phyloP scores from a whole-genome alignment of 148 eudicot genomes.

The Diospyros lotus region DNA sequence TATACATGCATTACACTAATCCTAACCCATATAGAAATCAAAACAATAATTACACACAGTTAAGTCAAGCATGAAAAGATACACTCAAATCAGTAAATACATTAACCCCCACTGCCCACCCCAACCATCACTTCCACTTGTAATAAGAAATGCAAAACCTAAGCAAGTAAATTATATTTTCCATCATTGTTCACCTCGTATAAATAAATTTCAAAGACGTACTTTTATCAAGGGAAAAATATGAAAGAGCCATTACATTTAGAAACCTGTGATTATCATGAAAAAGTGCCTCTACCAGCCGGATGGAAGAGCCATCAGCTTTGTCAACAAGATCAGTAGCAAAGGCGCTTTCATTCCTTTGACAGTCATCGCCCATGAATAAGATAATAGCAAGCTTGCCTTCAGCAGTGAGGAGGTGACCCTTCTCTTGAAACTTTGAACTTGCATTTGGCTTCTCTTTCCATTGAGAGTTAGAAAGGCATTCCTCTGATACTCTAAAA shows the following conservation, averaged over 20 bases:
- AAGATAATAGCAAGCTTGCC: conserved; percentile 69
- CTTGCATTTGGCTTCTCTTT: conserved; percentile 28
- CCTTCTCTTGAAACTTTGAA: conserved; percentile 37
- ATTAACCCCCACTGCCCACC: too few species aligned
- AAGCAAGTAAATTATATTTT: neutral
- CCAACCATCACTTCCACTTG: neutral
- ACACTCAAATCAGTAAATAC: neutral
- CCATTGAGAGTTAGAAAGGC: conserved; percentile 27
- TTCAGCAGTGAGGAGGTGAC: conserved; percentile 46
- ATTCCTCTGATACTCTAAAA: conserved; percentile 36
- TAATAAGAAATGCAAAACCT: neutral
- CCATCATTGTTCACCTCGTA: neutral
- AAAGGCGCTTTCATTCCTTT: conserved; percentile 15
- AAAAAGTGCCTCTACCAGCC: conserved; percentile 32
- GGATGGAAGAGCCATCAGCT: conserved; percentile 20
- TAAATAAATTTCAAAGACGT: too few species aligned
- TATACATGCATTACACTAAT: neutral
- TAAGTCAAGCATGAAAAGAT: neutral
- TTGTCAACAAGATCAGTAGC: conserved; percentile 19
- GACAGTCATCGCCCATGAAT: conserved; percentile 25
- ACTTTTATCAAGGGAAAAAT: too few species aligned
- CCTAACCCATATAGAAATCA: neutral
- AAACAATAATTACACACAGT: neutral
- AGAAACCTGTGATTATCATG: conserved; percentile 30
- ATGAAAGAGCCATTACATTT: conserved; percentile 28